Percentiles rank a stretch among this genome's conserved stretches.
Evolutionary conservation across 2,329 filamentous ascomycete species (phyloP).

Genomic region (Exserohilum turcica): DNA sequence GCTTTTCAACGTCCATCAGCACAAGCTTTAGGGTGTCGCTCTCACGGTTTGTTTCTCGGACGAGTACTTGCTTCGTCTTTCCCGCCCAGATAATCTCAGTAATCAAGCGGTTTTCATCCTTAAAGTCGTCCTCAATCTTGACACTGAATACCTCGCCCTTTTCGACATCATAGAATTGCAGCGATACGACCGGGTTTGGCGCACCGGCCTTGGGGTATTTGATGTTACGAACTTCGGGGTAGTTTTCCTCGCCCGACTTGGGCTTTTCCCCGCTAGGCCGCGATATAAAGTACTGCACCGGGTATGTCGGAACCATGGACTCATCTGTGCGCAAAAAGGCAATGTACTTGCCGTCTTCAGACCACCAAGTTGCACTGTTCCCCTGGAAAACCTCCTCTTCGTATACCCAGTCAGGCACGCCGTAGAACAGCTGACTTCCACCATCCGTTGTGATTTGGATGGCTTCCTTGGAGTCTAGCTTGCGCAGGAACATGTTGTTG

Average conservation of each 20-base stretch:
- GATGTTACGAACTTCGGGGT: conserved; percentile 88
- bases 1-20: conserved; percentile 75
- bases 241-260: conserved; percentile 75
- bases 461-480: conserved; percentile 63
- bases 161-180: conserved; percentile 85
- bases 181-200: conserved; percentile 85
- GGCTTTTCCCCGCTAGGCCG: conserved; percentile 77
- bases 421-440: conserved; percentile 87
- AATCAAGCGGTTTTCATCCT: conserved; percentile 82
- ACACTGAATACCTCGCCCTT: conserved; percentile 81
- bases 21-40: conserved; percentile 89
- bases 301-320: conserved; percentile 86
- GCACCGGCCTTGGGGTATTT: conserved; percentile 97
- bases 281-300: conserved; percentile 90
- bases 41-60: conserved; percentile 92
- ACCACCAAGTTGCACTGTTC: conserved; percentile 94
- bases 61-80: conserved; percentile 71
- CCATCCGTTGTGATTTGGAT: conserved; percentile 84
- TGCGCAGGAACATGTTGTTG: conserved; percentile 88
- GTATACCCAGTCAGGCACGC: conserved; percentile 97
- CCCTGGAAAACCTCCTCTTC: conserved; percentile 82
- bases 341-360: conserved; percentile 82
- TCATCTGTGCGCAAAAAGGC: conserved; percentile 95
- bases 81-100: conserved; percentile 93
- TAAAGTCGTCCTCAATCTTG: conserved; percentile 75